Base-by-base conservation (phyloP, 805 yeast species). In the Grigorovia humatica region DNA sequence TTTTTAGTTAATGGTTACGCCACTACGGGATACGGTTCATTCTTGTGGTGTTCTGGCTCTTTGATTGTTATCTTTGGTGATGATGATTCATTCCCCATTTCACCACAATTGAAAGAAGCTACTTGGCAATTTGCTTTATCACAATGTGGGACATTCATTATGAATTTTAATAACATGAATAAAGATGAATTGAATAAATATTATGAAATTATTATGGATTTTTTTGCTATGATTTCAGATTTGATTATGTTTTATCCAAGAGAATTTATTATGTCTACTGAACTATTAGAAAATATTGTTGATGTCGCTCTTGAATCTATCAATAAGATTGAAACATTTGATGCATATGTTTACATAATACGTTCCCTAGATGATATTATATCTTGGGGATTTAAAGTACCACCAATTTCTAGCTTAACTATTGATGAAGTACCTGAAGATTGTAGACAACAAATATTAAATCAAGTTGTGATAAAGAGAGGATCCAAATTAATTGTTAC, bases 21-120 rank as follows among this genome's bases (percentile, higher is more conserved):
- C 46, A 69, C 70, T 29, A 83, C 84, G 19, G 78, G 81, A 40
- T 79, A 71, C 60, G 97, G 96, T 4, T 87, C 96, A 64, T 89
- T 84, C 63, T 70, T 90, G 51, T 90, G 95, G 93, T 91, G 87
- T 13, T 83, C 95, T 2, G 97, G 96, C 9, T 75, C 85, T 9
- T 71, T 89, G 29, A 80, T 86, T 49, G 79, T 86, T 52, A 91
- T 87, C 54, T 90, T 75, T 66, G 80, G 82, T 32, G 74, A 76
- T 57, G 83, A 81, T 57, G 74, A 65, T 9, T 62, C 66, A 8
- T 59, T 56, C 40, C 69, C 69, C 5, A 58, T 67, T 1, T 57
- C 66, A 18, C 57, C 61, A 3, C 74, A 71, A 3, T 69, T 81
- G 19, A 79, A 78, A 55, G 74, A 74, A 30, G 77, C 86, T 2